Evolutionary conservation across 1,284 basidiomycete genomes (phyloP).

Genomic region (Psilocybe mexicana): DNA sequence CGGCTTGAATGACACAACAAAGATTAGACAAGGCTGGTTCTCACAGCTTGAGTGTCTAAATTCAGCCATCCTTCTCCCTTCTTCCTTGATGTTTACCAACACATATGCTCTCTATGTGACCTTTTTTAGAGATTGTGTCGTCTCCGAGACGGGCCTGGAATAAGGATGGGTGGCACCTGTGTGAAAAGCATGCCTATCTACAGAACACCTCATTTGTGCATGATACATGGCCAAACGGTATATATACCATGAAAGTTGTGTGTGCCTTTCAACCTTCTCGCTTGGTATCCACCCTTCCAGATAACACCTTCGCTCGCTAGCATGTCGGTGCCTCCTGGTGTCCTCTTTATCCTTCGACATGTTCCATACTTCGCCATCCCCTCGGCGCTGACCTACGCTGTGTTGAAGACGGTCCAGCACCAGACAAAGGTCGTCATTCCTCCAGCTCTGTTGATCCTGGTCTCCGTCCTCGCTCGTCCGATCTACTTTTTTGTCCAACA

Average conservation of each 20-base stretch:
- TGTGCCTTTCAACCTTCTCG: no score
- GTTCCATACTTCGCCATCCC: slow-evolving; percentile 1
- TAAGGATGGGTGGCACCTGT: no score
- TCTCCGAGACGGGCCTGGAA: no score
- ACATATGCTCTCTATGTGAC: no score
- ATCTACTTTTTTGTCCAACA: background rate
- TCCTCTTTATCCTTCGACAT: background rate
- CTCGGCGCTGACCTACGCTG: background rate
- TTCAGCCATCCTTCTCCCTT: no score
- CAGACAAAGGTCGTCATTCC: background rate
- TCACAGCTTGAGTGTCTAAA: background rate
- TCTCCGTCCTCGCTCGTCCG: background rate
- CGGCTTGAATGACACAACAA: background rate
- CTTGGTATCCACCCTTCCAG: background rate
- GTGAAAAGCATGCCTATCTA: no score
- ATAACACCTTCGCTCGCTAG: background rate
- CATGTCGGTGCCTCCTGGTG: background rate
- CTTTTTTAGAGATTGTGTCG: no score
- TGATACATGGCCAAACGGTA: no score
- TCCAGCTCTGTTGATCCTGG: background rate
- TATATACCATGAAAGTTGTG: no score
- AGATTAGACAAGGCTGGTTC: background rate
- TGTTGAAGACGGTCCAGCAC: background rate
- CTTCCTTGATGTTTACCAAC: no score
- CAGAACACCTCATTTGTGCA: no score